Conservation (phyloP, 2,329 filamentous ascomycete genomes). For the Hypoxylon sp. region DNA sequence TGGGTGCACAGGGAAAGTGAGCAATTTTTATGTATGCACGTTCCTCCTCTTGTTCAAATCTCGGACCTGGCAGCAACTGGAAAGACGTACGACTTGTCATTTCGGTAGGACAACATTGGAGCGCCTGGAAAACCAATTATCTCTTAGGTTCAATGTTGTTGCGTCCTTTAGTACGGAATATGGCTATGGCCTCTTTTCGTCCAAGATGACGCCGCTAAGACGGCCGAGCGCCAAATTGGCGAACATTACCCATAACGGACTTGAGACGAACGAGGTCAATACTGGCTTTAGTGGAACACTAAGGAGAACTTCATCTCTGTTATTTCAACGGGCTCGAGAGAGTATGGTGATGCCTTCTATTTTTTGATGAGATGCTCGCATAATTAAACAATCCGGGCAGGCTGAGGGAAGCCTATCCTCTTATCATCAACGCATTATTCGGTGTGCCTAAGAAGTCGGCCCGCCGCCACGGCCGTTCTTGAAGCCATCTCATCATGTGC, state of each 20-base stretch:
- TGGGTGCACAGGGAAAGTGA: neutral
- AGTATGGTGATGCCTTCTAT: too few relatives aligned
- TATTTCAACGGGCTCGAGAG: too few relatives aligned
- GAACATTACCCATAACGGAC: neutral
- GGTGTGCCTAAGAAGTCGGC: neutral
- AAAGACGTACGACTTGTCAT: conserved; percentile 5
- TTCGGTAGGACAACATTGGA: conserved; percentile 12
- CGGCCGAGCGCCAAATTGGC: neutral
- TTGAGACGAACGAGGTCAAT: too few relatives aligned
- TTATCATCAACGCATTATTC: neutral
- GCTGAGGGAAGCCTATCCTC: neutral
- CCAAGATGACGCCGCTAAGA: neutral
- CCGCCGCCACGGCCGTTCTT: too few relatives aligned
- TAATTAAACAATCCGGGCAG: too few relatives aligned
- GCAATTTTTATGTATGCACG: neutral
- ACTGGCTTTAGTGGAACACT: too few relatives aligned
- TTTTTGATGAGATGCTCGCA: too few relatives aligned
- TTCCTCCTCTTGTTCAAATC: neutral
- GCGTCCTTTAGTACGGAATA: neutral
- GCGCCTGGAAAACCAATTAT: neutral
- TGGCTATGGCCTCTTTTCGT: neutral
- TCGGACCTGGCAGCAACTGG: neutral
- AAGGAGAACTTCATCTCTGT: neutral
- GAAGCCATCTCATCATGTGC: neutral
- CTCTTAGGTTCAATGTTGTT: too few relatives aligned